Evolutionary conservation across 768 basidiomycete genomes (phyloP).

Genomic region (Asterophora parasitica): DNA sequence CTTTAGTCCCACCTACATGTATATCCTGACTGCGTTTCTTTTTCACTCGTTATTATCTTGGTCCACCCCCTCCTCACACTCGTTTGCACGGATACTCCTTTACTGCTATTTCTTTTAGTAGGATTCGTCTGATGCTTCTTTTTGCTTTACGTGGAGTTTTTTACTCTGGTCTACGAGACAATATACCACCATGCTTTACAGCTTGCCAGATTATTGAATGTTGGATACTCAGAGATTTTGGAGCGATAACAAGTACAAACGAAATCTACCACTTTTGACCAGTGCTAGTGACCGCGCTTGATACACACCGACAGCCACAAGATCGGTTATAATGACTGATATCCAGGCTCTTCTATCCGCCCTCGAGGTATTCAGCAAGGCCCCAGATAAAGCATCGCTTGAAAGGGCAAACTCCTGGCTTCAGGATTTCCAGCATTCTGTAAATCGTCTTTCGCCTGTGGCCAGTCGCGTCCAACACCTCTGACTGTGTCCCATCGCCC

Average conservation of each 20-base stretch:
- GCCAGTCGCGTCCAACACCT: slow-evolving; percentile 57
- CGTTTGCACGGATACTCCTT: slow-evolving; percentile 56
- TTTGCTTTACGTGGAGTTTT: slow-evolving; percentile 41
- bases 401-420: slow-evolving; percentile 93
- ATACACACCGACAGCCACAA: slow-evolving; percentile 11
- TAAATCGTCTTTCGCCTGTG: slow-evolving; percentile 80
- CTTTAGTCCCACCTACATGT: slow-evolving; percentile 31
- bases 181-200: slow-evolving; percentile 42
- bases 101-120: slow-evolving; percentile 47
- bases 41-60: slow-evolving; percentile 44
- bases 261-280: not conserved
- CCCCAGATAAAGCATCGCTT: slow-evolving; percentile 78
- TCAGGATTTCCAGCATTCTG: slow-evolving; percentile 98
- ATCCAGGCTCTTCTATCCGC: slow-evolving; percentile 72
- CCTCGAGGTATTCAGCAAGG: slow-evolving; percentile 72
- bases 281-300: slow-evolving; percentile 13
- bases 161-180: slow-evolving; percentile 26
- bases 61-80: slow-evolving; percentile 51
- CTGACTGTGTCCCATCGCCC: slow-evolving; percentile 60
- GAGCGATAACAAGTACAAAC: slow-evolving; percentile 31
- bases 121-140: slow-evolving; percentile 38
- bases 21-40: slow-evolving; percentile 34
- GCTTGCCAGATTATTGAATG: slow-evolving; percentile 1
- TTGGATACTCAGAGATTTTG: not conserved
- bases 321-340: slow-evolving; percentile 49